A percentile compares a stretch with the other conserved stretches of the same genome.
Evolutionary conservation across 805 yeast genomes (phyloP).

Genomic region (Starmerella davenportii): DNA sequence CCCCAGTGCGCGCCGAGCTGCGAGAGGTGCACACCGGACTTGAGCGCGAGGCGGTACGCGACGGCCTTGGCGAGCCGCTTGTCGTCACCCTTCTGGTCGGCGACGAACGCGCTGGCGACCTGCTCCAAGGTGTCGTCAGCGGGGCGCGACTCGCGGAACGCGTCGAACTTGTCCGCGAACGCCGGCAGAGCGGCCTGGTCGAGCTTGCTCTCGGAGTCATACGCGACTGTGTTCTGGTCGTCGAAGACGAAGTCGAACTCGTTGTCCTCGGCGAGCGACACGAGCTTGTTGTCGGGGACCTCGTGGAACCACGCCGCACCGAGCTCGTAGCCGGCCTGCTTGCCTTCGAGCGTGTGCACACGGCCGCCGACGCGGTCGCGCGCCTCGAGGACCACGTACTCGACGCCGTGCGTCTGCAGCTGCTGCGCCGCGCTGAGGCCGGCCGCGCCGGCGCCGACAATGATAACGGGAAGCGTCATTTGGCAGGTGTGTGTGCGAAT

Average conservation of each 20-base stretch:
- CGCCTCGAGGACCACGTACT: constrained; percentile 19
- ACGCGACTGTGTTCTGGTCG: constrained; percentile 8
- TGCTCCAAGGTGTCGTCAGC: constrained; percentile 8
- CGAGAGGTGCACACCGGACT: constrained; percentile 5
- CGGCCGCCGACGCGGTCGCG: constrained; percentile 23
- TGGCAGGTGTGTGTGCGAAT: too few species aligned
- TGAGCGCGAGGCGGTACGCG: constrained; percentile 7
- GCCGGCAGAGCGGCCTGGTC: constrained; percentile 7
- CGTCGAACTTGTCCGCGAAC: constrained; percentile 9
- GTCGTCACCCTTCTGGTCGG: constrained; percentile 4
- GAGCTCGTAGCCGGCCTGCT: constrained; percentile 9
- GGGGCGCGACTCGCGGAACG: constrained; percentile 8
- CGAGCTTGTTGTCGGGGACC: constrained; percentile 14
- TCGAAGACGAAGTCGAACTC: constrained; percentile 13
- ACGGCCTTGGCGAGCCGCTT: constrained; percentile 8
- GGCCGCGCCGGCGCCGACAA: constrained; percentile 23
- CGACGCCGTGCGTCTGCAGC: constrained; percentile 13
- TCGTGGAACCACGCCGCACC: constrained; percentile 21
- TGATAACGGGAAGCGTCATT: constrained; percentile 10
- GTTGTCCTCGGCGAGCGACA: constrained; percentile 10
- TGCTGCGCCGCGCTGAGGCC: constrained; percentile 21
- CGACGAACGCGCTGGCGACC: constrained; percentile 8
- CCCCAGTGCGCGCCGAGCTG: constrained; percentile 8
- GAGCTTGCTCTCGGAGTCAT: constrained; percentile 11
- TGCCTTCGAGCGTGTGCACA: constrained; percentile 11